These are phyloP conservation scores for Arctium minus DNA, from an alignment of 129 eudicot genomes.

Conservation along the genomic window DNA sequence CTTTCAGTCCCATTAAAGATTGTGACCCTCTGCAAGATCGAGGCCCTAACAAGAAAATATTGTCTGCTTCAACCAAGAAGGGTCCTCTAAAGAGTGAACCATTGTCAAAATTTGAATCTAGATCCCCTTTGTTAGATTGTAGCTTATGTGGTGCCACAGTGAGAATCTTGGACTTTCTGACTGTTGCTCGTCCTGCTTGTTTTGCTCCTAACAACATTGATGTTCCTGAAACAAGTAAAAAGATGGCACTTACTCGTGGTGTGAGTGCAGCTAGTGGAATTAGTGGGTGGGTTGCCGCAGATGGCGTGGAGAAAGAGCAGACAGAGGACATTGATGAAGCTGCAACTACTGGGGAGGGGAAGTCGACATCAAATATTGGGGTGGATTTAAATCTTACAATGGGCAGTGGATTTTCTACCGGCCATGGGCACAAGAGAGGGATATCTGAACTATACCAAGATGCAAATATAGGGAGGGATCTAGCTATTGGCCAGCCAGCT, in stretches of 20 bases:
- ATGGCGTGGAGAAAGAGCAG: conserved; percentile 67
- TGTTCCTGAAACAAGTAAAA: conserved; percentile 78
- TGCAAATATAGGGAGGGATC: conserved; percentile 59
- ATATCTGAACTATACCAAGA: conserved; percentile 52
- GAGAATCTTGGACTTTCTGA: conserved; percentile 80
- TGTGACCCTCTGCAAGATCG: conserved; percentile 38
- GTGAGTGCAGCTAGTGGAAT: conserved; percentile 89
- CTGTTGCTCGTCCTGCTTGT: conserved; percentile 65
- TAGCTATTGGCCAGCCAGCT: conserved; percentile 71
- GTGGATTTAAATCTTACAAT: conserved; percentile 72
- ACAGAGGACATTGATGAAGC: conserved; percentile 72
- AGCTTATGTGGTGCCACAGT: conserved; percentile 94
- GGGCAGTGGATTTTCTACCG: conserved; percentile 62
- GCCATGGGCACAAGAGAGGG: conserved; percentile 41
- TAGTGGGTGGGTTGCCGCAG: conserved; percentile 80
- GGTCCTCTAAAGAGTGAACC: conserved; percentile 34
- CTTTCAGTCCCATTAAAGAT: conserved; percentile 55
- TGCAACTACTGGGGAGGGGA: conserved; percentile 63
- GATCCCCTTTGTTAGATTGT: conserved; percentile 91
- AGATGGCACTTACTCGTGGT: conserved; percentile 73
- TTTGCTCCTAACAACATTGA: conserved; percentile 68
- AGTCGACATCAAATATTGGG: conserved; percentile 52
- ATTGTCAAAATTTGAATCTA: conserved; percentile 55
- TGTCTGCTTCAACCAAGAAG: conserved; percentile 54
- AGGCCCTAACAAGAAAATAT: conserved; percentile 56